These are phyloP conservation scores for Leishmania mexicana DNA, from an alignment of 208 protist species.

Conservation along the genomic window DNA sequence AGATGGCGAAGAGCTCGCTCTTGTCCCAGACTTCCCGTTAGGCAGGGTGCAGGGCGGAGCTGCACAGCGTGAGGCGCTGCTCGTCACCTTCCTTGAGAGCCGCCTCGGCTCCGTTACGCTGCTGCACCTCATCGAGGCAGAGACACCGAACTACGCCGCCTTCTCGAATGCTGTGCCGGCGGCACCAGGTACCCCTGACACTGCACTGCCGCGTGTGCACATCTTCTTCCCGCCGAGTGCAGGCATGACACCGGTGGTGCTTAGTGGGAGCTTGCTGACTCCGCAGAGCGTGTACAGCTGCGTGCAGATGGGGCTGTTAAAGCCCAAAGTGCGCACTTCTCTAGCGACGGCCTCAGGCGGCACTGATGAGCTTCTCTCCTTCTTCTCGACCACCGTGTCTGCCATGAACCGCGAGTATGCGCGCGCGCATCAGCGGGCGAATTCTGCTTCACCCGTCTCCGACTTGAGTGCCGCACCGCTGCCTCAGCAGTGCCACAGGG, in stretches of 20 bases:
- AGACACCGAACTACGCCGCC: slow-evolving; percentile 42
- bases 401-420: slow-evolving; percentile 38
- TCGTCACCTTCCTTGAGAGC: slow-evolving; percentile 37
- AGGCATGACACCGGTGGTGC: slow-evolving; percentile 28
- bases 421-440: slow-evolving; percentile 10
- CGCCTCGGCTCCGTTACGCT: slow-evolving; percentile 37
- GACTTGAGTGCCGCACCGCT: neutral
- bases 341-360: neutral
- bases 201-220: slow-evolving; percentile 49
- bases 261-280: slow-evolving; percentile 41
- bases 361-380: slow-evolving; percentile 11
- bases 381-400: slow-evolving; percentile 20
- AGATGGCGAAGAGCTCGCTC: slow-evolving; percentile 24
- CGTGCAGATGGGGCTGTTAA: slow-evolving; percentile 30
- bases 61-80: slow-evolving; percentile 52
- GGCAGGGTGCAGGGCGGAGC: slow-evolving; percentile 36
- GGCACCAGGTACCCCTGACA: neutral
- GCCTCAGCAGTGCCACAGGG: neutral
- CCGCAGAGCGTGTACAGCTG: slow-evolving; percentile 36
- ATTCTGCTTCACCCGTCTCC: neutral
- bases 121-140: slow-evolving; percentile 58
- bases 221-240: slow-evolving; percentile 44
- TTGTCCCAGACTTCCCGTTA: slow-evolving; percentile 30
- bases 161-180: slow-evolving; percentile 45
- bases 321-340: neutral